Percentiles rank a stretch among this genome's conserved stretches.
Evolutionary conservation across 768 basidiomycete species (phyloP).

Genomic region (Macrolepiota dolichaula): DNA sequence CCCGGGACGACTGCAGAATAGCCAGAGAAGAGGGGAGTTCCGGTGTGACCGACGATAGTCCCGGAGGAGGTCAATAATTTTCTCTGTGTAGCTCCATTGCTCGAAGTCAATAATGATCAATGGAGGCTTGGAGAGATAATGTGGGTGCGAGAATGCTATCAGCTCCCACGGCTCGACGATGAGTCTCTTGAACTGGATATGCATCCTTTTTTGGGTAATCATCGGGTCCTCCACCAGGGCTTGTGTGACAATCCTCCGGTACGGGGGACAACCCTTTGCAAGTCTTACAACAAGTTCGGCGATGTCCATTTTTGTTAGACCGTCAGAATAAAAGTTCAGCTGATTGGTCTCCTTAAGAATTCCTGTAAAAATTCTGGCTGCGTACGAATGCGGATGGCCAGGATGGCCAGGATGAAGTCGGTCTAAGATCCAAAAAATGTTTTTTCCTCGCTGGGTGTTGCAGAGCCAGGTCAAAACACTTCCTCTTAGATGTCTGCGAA

Average conservation of each 20-base stretch:
- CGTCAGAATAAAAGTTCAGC: not conserved
- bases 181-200: slow-evolving; percentile 20
- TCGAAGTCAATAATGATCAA: not conserved
- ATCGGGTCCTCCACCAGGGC: slow-evolving; percentile 18
- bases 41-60: not conserved
- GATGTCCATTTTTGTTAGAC: not conserved
- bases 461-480: not conserved
- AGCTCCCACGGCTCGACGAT: slow-evolving; percentile 18
- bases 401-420: not conserved
- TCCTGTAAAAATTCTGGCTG: not conserved
- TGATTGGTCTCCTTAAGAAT: not conserved
- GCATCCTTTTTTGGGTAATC: slow-evolving; percentile 14
- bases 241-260: slow-evolving; percentile 15
- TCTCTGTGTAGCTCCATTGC: no score
- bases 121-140: not conserved
- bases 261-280: slow-evolving; percentile 14
- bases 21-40: not conserved
- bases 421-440: not conserved
- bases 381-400: no score
- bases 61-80: not conserved
- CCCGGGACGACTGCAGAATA: not conserved
- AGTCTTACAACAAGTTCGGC: slow-evolving; percentile 22
- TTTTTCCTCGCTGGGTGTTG: not conserved
- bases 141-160: slow-evolving; percentile 6
- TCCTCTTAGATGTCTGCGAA: not conserved